These are phyloP conservation scores for Wickerhamomyces alni DNA, from an alignment of 805 yeast genomes.

Conservation along the genomic window DNA sequence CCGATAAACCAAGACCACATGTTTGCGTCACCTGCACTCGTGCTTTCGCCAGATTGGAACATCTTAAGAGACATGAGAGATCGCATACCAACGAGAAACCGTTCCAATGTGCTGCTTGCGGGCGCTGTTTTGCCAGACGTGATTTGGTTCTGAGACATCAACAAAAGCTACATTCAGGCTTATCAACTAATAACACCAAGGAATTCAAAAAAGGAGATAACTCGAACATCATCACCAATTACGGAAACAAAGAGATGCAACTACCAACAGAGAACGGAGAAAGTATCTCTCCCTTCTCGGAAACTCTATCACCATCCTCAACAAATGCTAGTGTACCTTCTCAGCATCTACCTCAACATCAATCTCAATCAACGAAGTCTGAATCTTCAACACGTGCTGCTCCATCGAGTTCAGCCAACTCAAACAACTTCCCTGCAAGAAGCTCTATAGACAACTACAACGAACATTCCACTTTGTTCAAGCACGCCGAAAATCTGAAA, in stretches of 20 bases:
- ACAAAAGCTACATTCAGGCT: slow-evolving; percentile 74
- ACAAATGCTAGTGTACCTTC: no score
- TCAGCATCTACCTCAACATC: not conserved
- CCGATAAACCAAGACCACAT: slow-evolving; percentile 93
- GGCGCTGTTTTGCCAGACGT: slow-evolving; percentile 90
- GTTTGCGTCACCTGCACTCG: slow-evolving; percentile 86
- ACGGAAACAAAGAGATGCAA: slow-evolving; percentile 32
- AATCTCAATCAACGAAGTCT: no score
- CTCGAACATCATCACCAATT: slow-evolving; percentile 30
- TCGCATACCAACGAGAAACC: slow-evolving; percentile 96
- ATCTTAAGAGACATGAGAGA: slow-evolving; percentile 87
- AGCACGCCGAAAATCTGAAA: slow-evolving; percentile 18
- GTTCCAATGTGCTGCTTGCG: slow-evolving; percentile 93
- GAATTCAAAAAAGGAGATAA: slow-evolving; percentile 24
- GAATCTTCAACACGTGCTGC: not conserved
- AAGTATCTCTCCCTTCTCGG: not conserved
- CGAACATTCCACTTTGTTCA: slow-evolving; percentile 24
- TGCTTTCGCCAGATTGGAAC: slow-evolving; percentile 93
- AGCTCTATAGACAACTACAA: slow-evolving; percentile 12
- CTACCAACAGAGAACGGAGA: slow-evolving; percentile 25
- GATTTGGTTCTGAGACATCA: slow-evolving; percentile 88
- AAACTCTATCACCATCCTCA: no score
- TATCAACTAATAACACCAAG: slow-evolving; percentile 40
- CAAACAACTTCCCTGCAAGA: not conserved
- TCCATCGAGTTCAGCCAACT: not conserved